Base-by-base conservation (phyloP, 176 grass and related monocot species). In the Oryza coarctata region DNA sequence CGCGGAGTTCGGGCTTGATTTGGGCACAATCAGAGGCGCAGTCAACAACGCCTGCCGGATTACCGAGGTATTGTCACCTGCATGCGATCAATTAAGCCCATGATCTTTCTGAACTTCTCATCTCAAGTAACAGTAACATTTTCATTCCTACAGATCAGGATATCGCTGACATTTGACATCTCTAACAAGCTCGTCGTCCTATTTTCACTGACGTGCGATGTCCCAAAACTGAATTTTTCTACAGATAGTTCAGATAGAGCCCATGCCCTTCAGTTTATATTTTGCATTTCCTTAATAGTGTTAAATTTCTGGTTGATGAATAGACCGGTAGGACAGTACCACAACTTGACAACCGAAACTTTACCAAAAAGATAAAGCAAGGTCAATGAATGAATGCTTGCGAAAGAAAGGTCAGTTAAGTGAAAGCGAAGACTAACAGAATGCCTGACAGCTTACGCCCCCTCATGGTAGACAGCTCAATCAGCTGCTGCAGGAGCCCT, bases 21-120 rank as follows among this genome's bases (percentile, higher is more conserved):
- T 98, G 73, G 87, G 84, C 63, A 93, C 85, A 63, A 74, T 98
- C 65, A 74, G 95, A 86, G 92, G 95, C 1, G 80, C 78, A 22
- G 90, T 95, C 70, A 90, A 95, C 80, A 98, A 98, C 78, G 88
- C 90, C 70, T 88, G 82, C 75, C 83, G 87, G 77, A 98, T 98
- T 44, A 60, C 91, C 29, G 90, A 98, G 95, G 95, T 98, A 93
- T 65, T 12, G 27, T 65, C 13, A 27, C 20, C 80, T 32, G 17
- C 50, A 55, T 22, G 20, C 22, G 0, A 50, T 20, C 15, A 71
- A 5, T 25, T 1, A 12, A 68, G 17, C 49, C n/a, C 31, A 15
- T 58, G 10, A 17, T 26, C 20, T 26, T 36, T 58, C 38, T 65
- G 18, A 50, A 7, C 13, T 22, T 29, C 22, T 7, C 63, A n/a